Percentiles rank a stretch among this genome's conserved stretches.
These are phyloP conservation scores for Capsicum baccatum DNA, from an alignment of 257 asterid genomes.

Conservation along the genomic window DNA sequence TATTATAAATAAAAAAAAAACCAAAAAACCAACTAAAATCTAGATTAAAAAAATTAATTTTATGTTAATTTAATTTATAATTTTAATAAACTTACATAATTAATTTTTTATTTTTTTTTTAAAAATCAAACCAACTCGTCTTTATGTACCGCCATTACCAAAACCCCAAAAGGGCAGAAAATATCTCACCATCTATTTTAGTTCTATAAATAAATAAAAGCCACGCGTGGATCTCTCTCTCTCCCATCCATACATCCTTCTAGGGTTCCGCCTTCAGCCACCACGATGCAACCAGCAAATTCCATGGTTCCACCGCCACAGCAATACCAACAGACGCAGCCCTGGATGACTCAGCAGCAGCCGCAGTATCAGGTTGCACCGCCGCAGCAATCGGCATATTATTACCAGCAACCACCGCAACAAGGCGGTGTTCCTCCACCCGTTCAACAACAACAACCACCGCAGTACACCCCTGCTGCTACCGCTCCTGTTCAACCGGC, in stretches of 20 bases:
- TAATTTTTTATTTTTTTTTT: too few species aligned
- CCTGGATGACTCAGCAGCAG: constrained; percentile 47
- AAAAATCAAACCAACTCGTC: too few species aligned
- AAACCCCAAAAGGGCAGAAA: not conserved
- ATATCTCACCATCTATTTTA: not conserved
- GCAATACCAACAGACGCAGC: constrained; percentile 33
- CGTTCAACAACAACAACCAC: constrained; percentile 45
- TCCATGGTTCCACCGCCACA: constrained; percentile 59
- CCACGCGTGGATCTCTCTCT: not conserved
- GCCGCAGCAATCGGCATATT: constrained; percentile 35
- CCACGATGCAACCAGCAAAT: constrained; percentile 62
- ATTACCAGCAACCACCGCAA: constrained; percentile 52
- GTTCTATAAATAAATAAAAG: not conserved
- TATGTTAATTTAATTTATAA: too few species aligned
- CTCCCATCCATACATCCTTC: not conserved
- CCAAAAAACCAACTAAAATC: too few species aligned
- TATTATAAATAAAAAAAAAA: too few species aligned
- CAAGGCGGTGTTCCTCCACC: constrained; percentile 33
- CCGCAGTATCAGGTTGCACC: constrained; percentile 36
- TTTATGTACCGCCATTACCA: too few species aligned
- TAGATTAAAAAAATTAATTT: too few species aligned
- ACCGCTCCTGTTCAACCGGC: constrained; percentile 29
- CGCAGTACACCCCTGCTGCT: not conserved
- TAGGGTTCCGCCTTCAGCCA: constrained; percentile 35
- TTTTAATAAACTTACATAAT: too few species aligned